Evolutionary conservation across 805 yeast genomes (phyloP).

Genomic region (Wickerhamiella vanderwaltii): DNA sequence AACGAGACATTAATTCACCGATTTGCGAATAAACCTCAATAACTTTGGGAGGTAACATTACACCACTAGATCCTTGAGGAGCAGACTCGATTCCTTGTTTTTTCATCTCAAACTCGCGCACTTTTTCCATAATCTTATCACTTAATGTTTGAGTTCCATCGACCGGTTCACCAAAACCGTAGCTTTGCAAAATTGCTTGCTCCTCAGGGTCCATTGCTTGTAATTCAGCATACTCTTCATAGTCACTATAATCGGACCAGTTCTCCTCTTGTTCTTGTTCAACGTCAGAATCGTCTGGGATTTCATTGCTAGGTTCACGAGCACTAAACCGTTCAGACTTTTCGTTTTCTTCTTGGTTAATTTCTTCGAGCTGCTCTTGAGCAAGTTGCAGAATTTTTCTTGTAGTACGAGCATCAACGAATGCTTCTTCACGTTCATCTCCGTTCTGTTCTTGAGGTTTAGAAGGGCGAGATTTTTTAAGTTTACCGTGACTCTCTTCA

Average conservation of each 20-base stretch:
- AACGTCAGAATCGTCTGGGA: slow-evolving; percentile 43
- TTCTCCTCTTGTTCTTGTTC: slow-evolving; percentile 36
- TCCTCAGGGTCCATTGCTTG: slow-evolving; percentile 70
- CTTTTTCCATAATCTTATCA: slow-evolving; percentile 84
- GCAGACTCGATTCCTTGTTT: slow-evolving; percentile 27
- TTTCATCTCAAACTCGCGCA: slow-evolving; percentile 39
- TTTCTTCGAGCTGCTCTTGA: slow-evolving; percentile 82
- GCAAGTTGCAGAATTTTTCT: slow-evolving; percentile 83
- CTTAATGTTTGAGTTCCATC: slow-evolving; percentile 39
- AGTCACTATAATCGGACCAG: slow-evolving; percentile 33
- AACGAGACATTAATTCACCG: slow-evolving; percentile 73
- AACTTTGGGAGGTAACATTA: slow-evolving; percentile 87
- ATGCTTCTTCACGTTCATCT: slow-evolving; percentile 46
- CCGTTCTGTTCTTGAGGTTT: slow-evolving; percentile 25
- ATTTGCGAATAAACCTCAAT: slow-evolving; percentile 89
- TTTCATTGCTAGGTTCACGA: slow-evolving; percentile 26
- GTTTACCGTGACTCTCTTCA: slow-evolving; percentile 59
- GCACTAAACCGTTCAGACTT: slow-evolving; percentile 25
- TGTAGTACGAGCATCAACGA: slow-evolving; percentile 69
- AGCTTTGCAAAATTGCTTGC: slow-evolving; percentile 70
- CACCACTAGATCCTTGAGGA: slow-evolving; percentile 41
- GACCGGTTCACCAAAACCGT: slow-evolving; percentile 23
- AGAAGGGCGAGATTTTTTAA: slow-evolving; percentile 33
- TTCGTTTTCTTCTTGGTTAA: slow-evolving; percentile 44
- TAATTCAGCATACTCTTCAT: slow-evolving; percentile 36